Base-by-base conservation (phyloP, 2,329 filamentous ascomycete species). In the Pyrenophora teres region DNA sequence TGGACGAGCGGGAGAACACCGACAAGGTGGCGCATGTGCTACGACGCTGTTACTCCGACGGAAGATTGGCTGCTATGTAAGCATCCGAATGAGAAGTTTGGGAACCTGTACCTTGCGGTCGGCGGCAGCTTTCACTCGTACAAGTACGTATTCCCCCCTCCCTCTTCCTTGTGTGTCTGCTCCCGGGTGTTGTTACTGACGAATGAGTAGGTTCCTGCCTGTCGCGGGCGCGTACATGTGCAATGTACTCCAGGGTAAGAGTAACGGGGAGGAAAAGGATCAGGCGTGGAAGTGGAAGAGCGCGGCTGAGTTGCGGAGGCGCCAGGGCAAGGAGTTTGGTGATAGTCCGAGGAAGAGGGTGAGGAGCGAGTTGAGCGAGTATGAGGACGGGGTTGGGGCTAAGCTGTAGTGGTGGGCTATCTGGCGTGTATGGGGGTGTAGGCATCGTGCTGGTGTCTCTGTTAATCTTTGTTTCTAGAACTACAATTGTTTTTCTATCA, bases 121-220 rank as follows among this genome's bases (percentile, higher is more conserved):
- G 84, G 82, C 10, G 85, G 85, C 1, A 86, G 83, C 10, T 69
- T 87, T 56, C 85, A 87, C 64, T 80, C 81, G 25, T 87, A 81
- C 79, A 87, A 87, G 67, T 56, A 47, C 15, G 50, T 41, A 1
- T 12, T 30, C 13, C 8, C 23, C 4, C 7, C 13, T 15, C 15
- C 0, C 13, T 19, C 0, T 15, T 15, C 15, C 15, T 15, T 15
- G 15, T 15, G 15, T 15, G 15, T 15, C 15, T 15, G 15, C 15
- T 15, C 15, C 15, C 1, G 15, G 15, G 15, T 15, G 15, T 15
- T 15, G 15, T 15, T 15, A 18, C 8, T 52, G 23, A 43, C 23
- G 13, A 5, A 2, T 15, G 15, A 13, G 10, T 15, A 56, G 54
- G 13, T 86, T 89, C 63, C 73, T 87, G 21, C 84, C 84, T 0